Conservation (phyloP, 345 rosid genomes). For the Populus davidiana region DNA sequence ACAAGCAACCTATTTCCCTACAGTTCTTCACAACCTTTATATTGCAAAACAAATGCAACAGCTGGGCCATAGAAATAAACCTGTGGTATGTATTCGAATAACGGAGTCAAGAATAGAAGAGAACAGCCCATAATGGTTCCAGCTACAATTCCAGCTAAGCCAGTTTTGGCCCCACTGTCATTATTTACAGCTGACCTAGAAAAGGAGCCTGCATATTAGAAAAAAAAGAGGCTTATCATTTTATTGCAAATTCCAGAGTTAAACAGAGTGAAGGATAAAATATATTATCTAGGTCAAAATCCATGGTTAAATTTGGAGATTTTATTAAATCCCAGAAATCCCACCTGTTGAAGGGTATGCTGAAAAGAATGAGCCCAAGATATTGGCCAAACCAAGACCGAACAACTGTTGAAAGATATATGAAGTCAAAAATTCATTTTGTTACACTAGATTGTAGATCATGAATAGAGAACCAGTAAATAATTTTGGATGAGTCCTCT, state of each 20-base stretch:
- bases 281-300: background rate
- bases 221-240: slow-evolving; percentile 11
- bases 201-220: slow-evolving; percentile 70
- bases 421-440: background rate
- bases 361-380: slow-evolving; percentile 83
- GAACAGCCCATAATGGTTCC: slow-evolving; percentile 84
- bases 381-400: slow-evolving; percentile 95
- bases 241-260: background rate
- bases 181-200: slow-evolving; percentile 98
- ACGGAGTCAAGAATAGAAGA: slow-evolving; percentile 77
- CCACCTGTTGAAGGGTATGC: slow-evolving; percentile 93
- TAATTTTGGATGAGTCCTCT: background rate
- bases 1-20: background rate
- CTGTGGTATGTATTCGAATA: slow-evolving; percentile 89
- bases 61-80: slow-evolving; percentile 36
- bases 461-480: background rate
- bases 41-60: slow-evolving; percentile 1
- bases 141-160: slow-evolving; percentile 76
- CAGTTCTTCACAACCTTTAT: background rate
- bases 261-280: background rate
- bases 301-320: slow-evolving; percentile 8
- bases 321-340: slow-evolving; percentile 35
- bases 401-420: slow-evolving; percentile 55
- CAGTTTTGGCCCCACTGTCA: slow-evolving; percentile 94
- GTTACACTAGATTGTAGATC: background rate